These are phyloP conservation scores for Brettanomyces sp. DNA, from an alignment of 805 yeast species.

Conservation along the genomic window DNA sequence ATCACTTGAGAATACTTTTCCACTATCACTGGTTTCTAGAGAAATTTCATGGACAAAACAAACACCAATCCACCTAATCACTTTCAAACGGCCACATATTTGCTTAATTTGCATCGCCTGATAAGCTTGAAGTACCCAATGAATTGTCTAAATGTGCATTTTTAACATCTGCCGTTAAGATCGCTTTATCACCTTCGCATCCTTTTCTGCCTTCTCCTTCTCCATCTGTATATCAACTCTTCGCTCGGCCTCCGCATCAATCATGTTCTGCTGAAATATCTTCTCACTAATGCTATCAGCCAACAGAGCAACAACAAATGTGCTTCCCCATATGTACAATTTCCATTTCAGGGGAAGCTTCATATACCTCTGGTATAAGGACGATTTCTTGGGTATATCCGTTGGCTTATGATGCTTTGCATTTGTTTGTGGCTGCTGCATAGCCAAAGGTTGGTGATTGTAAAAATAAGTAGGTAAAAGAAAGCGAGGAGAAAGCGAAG, in stretches of 20 bases:
- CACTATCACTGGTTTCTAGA: too few relatives aligned
- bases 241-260: constrained; percentile 24
- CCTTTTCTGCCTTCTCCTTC: constrained; percentile 4
- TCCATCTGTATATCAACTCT: constrained; percentile 20
- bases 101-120: too few relatives aligned
- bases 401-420: neutral
- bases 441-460: too few relatives aligned
- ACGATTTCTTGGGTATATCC: constrained; percentile 1
- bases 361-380: constrained; percentile 13
- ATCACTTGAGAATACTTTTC: too few relatives aligned
- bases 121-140: too few relatives aligned
- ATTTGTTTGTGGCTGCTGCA: neutral
- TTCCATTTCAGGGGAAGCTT: constrained; percentile 21
- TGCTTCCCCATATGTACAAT: constrained; percentile 22
- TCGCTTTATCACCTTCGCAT: neutral
- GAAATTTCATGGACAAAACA: too few relatives aligned
- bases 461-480: neutral
- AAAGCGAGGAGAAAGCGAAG: neutral
- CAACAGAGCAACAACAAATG: constrained; percentile 22
- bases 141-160: too few relatives aligned
- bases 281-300: constrained; percentile 22
- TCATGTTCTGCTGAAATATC: constrained; percentile 22
- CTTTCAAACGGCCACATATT: too few relatives aligned
- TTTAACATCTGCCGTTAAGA: too few relatives aligned
- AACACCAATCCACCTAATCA: too few relatives aligned